A percentile compares a stretch with the other conserved stretches of the same genome.
Conservation (phyloP, 371 early-diverging fungal genomes). For the Syncephalis plumigaleata region DNA sequence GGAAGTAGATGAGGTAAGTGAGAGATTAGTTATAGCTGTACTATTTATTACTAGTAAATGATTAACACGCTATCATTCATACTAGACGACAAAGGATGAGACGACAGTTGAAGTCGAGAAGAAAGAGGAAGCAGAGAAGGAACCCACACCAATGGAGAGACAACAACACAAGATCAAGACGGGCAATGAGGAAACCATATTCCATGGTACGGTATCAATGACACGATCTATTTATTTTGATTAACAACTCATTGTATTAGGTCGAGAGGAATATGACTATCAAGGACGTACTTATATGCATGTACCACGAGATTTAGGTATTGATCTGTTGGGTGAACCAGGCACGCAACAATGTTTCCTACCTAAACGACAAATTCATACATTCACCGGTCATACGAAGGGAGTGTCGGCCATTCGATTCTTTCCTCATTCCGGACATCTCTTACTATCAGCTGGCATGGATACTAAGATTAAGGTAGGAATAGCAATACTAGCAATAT, state of each 20-base stretch:
- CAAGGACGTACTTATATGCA: conserved; percentile 90
- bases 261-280: conserved; percentile 66
- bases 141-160: conserved; percentile 3
- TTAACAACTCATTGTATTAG: conserved; percentile 5
- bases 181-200: conserved; percentile 45
- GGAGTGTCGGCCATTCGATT: conserved; percentile 83
- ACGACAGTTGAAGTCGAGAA: too few relatives aligned
- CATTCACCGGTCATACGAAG: conserved; percentile 85
- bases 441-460: conserved; percentile 82
- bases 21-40: not conserved
- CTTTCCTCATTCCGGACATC: conserved; percentile 79
- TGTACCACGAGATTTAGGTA: conserved; percentile 70
- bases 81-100: too few relatives aligned
- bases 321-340: conserved; percentile 51
- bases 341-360: conserved; percentile 66
- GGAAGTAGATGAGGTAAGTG: conserved; percentile 6
- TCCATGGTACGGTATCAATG: conserved; percentile 36
- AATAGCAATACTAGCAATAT: not conserved
- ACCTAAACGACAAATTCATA: conserved; percentile 73
- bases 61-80: too few relatives aligned
- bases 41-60: conserved; percentile 4
- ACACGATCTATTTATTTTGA: not conserved
- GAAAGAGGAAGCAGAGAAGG: conserved; percentile 8
- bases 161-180: conserved; percentile 9
- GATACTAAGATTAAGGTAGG: conserved; percentile 76